phyloP scores from a whole-genome alignment of 2,329 filamentous ascomycete genomes.

The Stachybotrys chlorohalonatus region DNA sequence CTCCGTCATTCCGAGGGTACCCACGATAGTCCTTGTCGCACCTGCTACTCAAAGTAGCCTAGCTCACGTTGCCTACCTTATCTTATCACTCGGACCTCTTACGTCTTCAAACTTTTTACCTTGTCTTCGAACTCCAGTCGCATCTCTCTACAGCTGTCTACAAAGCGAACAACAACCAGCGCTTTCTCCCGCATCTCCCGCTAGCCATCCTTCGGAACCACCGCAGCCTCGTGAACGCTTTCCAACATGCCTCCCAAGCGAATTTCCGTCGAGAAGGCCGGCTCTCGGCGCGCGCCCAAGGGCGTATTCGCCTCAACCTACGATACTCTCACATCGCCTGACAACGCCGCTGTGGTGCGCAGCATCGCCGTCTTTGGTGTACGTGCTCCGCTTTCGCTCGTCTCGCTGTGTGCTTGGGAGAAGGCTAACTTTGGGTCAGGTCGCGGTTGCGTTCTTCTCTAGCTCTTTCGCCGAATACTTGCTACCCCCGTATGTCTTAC shows the following conservation, averaged over 20 bases:
- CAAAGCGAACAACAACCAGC: neutral
- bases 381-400: conserved; percentile 24
- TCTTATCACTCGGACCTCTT: neutral
- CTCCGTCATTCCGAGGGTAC: too few relatives aligned
- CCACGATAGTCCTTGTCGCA: too few relatives aligned
- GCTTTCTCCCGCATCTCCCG: neutral
- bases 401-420: neutral
- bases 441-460: conserved; percentile 56
- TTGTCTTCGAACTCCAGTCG: too few relatives aligned
- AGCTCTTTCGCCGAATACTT: conserved; percentile 61
- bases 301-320: conserved; percentile 52
- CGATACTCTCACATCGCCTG: conserved; percentile 52
- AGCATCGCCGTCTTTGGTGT: conserved; percentile 62
- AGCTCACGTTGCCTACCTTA: neutral
- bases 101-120: too few relatives aligned
- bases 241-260: conserved; percentile 55
- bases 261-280: conserved; percentile 40
- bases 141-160: too few relatives aligned
- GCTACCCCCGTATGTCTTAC: conserved; percentile 48
- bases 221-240: neutral
- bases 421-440: conserved; percentile 26
- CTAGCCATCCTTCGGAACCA: neutral
- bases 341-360: conserved; percentile 60
- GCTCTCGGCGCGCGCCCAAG: conserved; percentile 29
- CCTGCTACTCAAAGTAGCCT: too few relatives aligned